Conservation (phyloP, 2,329 filamentous ascomycete species). For the Ciborinia camelliae region DNA sequence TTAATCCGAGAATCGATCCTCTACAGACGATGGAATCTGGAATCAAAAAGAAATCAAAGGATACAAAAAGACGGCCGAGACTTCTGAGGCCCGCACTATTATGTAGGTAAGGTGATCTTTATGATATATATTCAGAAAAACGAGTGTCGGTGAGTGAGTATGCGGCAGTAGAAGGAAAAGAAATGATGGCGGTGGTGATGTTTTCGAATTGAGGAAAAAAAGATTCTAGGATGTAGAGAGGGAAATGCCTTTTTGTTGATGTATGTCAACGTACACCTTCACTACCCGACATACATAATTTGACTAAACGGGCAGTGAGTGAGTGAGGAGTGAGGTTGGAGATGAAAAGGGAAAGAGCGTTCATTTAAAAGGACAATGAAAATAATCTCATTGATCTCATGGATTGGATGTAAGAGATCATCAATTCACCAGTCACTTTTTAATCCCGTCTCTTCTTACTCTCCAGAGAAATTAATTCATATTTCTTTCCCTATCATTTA, state of each 20-base stretch:
- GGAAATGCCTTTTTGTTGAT: background rate
- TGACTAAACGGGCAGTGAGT: constrained; percentile 4
- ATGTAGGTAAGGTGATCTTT: background rate
- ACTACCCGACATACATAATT: no score
- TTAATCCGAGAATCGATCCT: background rate
- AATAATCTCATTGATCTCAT: background rate
- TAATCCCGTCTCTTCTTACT: no score
- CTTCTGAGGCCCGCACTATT: background rate
- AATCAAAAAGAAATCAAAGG: no score
- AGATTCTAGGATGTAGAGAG: constrained; percentile 4
- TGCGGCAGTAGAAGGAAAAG: constrained; percentile 4
- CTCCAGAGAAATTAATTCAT: background rate
- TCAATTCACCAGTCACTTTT: background rate
- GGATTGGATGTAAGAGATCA: background rate
- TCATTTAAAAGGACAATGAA: background rate
- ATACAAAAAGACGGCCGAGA: background rate
- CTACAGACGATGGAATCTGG: background rate
- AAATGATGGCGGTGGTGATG: constrained; percentile 19
- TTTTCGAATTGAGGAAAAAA: background rate
- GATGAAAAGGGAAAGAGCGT: constrained; percentile 6
- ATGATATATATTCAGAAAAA: constrained; percentile 10
- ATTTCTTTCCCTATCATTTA: background rate
- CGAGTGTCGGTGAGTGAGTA: constrained; percentile 17
- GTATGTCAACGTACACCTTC: background rate
- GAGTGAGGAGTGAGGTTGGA: constrained; percentile 1